Evolutionary conservation across 139 green algal species (phyloP), one percentile per base, ranked within the genome.

Genomic region (Ettlia oleoabundans): DNA sequence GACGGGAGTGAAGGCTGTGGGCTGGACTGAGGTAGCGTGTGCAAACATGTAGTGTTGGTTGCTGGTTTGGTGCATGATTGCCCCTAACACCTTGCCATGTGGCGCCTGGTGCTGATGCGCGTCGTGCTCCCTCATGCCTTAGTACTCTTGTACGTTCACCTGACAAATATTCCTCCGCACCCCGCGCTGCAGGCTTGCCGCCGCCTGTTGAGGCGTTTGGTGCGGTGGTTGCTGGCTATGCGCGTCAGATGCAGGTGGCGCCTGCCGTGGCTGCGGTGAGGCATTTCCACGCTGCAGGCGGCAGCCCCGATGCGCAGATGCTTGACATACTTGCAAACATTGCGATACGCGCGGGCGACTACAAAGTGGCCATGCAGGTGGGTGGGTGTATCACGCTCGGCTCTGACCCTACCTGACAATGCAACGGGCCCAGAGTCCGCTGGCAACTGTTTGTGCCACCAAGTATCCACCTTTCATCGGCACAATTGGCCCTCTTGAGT

Each of bases 351-450:
- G 73, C 63, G n/a, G 88, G 85, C 0, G 74, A 88, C 3, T 77
- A 84, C 75, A 85, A 82, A 61, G 43, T 89, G 32, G 92, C 89
- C n/a, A 79, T 90, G 51, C 91, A 95, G 86, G 89, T 93, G 70
- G 62, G 53, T n/a, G n/a, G n/a, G n/a, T n/a, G n/a, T n/a, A n/a
- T n/a, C n/a, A n/a, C n/a, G n/a, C n/a, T n/a, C n/a, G n/a, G n/a
- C n/a, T n/a, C n/a, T n/a, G n/a, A n/a, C n/a, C n/a, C n/a, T n/a
- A n/a, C n/a, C n/a, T n/a, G n/a, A n/a, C n/a, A n/a, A n/a, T n/a
- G n/a, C n/a, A n/a, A n/a, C n/a, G n/a, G n/a, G n/a, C n/a, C n/a
- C n/a, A n/a, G n/a, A n/a, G n/a, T n/a, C n/a, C n/a, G n/a, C n/a
- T n/a, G n/a, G n/a, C n/a, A n/a, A n/a, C n/a, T n/a, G n/a, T n/a